phyloP scores from a whole-genome alignment of 2,329 filamentous ascomycete genomes.

The Talaromyces sp. region DNA sequence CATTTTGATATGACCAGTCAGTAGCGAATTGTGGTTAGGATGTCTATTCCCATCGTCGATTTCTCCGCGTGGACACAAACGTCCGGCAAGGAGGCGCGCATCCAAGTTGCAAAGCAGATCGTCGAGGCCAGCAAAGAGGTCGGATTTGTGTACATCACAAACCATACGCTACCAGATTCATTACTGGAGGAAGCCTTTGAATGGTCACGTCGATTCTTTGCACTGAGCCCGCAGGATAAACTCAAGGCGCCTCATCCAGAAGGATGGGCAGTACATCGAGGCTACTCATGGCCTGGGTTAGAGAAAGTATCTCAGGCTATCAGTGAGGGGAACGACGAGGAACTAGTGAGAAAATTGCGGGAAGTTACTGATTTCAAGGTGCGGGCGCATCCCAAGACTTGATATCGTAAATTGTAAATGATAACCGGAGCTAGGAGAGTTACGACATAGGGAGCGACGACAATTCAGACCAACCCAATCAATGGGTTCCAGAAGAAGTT shows the following conservation, averaged over 20 bases:
- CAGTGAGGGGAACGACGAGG: slow-evolving; percentile 34
- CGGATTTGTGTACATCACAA: slow-evolving; percentile 84
- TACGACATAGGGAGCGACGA: slow-evolving; percentile 61
- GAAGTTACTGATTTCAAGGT: slow-evolving; percentile 48
- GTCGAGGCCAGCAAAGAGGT: slow-evolving; percentile 77
- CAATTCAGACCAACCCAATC: slow-evolving; percentile 64
- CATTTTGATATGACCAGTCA: neutral
- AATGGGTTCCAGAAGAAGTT: slow-evolving; percentile 64
- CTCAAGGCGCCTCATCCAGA: slow-evolving; percentile 64
- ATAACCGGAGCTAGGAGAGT: slow-evolving; percentile 44
- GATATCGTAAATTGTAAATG: neutral
- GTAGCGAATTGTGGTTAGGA: neutral
- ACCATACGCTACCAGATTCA: slow-evolving; percentile 65
- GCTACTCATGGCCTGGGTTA: slow-evolving; percentile 66
- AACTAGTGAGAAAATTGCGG: slow-evolving; percentile 53
- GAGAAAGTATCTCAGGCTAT: slow-evolving; percentile 67
- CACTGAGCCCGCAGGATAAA: slow-evolving; percentile 60
- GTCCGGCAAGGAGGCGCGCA: neutral
- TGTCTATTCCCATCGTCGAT: neutral
- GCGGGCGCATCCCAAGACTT: neutral
- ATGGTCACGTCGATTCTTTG: slow-evolving; percentile 56
- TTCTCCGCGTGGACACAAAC: neutral
- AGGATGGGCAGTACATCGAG: slow-evolving; percentile 53
- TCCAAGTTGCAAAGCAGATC: slow-evolving; percentile 65
- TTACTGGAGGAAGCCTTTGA: slow-evolving; percentile 62